Conservation (phyloP, 1,284 basidiomycete genomes). For the Anthracocystis walkeri region DNA sequence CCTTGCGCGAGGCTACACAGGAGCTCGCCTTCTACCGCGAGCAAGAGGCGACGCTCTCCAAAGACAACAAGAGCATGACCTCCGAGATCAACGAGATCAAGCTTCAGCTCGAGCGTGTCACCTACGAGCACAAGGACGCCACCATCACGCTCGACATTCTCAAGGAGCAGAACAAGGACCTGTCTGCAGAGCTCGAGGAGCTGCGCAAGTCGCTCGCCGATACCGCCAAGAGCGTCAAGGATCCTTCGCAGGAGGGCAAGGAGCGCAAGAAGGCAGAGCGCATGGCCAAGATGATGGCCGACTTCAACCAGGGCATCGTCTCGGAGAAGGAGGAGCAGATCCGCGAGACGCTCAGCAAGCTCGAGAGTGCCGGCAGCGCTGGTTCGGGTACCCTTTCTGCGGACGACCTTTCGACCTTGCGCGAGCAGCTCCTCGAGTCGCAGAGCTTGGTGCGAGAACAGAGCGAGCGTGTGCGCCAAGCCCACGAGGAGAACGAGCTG, state of each 20-base stretch:
- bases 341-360: conserved; percentile 82
- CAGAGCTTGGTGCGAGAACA: conserved; percentile 88
- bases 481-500: conserved; percentile 92
- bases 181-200: conserved; percentile 89
- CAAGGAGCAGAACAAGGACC: conserved; percentile 92
- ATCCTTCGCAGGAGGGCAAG: conserved; percentile 85
- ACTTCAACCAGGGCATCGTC: conserved; percentile 82
- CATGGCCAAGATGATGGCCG: conserved; percentile 99
- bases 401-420: conserved; percentile 83
- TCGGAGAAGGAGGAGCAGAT: conserved; percentile 94
- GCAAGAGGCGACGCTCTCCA: conserved; percentile 72
- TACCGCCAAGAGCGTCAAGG: conserved; percentile 42
- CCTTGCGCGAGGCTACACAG: conserved; percentile 74
- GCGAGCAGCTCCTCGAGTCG: conserved; percentile 88
- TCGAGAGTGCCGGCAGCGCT: conserved; percentile 73
- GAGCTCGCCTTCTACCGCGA: conserved; percentile 91
- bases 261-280: conserved; percentile 99
- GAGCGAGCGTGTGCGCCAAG: conserved; percentile 86
- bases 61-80: conserved; percentile 67
- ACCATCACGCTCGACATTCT: conserved; percentile 94
- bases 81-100: conserved; percentile 86
- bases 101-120: conserved; percentile 88
- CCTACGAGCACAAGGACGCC: conserved; percentile 95
- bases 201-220: conserved; percentile 71
- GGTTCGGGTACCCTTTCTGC: conserved; percentile 71